Base-by-base conservation (phyloP, 305 asterid species). In the Ilex paraguariensis region DNA sequence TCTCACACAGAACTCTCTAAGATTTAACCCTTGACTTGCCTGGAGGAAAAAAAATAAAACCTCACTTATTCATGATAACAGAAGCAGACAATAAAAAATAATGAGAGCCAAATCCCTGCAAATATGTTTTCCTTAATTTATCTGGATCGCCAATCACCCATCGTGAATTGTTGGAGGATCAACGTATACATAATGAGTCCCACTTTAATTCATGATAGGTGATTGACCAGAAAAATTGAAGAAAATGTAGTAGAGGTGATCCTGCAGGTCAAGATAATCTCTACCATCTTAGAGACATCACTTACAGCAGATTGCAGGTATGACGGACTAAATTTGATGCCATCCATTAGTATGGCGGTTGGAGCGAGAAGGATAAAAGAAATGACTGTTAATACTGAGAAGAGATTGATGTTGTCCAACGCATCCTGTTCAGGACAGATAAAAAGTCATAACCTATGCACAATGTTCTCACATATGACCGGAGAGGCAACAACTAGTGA, bases 391-490 rank as follows among this genome's bases (percentile, higher is more conserved):
- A 87, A 77, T 56, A 81, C 58, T 14, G 93, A 87, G 84, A 85
- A 87, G 63, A 90, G 79, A 72, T 90, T 90, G 73, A 90, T 84
- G 62, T 86, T 86, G 77, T 90, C 96, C 81, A 90, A 50, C 17
- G 77, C 59, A 31, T 88, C 97, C 97, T 89, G 82, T 81, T 75
- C 61, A 71, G 8, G 16, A 48, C 16, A 10, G 10, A 48, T 3
- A 12, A 49, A 3, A 5, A 54, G 52, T 60, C 28, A 55, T 5
- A 54, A 50, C 50, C 4, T 30, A 61, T 11, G 36, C 16, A 7
- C 13, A 5, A 49, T 49, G 4, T 49, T 48, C 16, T 11, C 49
- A 6, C 13, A 0, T 21, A 21, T 21, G 28, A 21, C 28, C 28
- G 28, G 28, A 45, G 33, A 58, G 61, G 40, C 44, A 56, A 12